Evolutionary conservation across 805 yeast genomes (phyloP).

Genomic region (Barnettozyma californica): DNA sequence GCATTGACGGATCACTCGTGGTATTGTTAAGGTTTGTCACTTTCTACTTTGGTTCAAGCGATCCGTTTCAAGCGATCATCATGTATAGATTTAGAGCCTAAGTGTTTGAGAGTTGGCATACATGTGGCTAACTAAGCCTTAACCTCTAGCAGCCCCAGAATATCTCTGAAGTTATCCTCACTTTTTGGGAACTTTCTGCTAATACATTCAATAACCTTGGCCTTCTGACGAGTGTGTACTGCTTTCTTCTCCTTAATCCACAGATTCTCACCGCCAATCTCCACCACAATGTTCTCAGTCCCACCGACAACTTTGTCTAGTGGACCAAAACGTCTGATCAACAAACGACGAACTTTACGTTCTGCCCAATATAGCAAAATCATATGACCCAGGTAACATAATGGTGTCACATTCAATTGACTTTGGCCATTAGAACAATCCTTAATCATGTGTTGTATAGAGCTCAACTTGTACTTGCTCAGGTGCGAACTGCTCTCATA

Average conservation of each 20-base stretch:
- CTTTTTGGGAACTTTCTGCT: neutral
- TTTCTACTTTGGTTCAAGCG: no score
- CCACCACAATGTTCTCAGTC: neutral
- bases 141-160: neutral
- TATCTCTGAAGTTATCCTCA: neutral
- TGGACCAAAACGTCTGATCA: slow-evolving; percentile 6
- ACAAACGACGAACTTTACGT: neutral
- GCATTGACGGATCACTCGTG: no score
- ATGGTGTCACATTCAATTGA: slow-evolving; percentile 1
- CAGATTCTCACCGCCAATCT: slow-evolving; percentile 8
- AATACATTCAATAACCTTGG: neutral
- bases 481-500: neutral
- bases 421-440: neutral
- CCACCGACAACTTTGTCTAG: slow-evolving; percentile 1
- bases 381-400: slow-evolving; percentile 10
- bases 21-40: no score
- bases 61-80: no score
- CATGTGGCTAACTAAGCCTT: neutral
- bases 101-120: no score
- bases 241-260: slow-evolving; percentile 2
- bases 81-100: no score
- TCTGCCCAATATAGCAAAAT: slow-evolving; percentile 8
- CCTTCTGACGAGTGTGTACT: neutral
- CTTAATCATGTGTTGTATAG: neutral
- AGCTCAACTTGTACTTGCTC: neutral